Evolutionary conservation across 345 rosid species (phyloP), one percentile per base, ranked within the genome.

Genomic region (Syzygium aqueum): DNA sequence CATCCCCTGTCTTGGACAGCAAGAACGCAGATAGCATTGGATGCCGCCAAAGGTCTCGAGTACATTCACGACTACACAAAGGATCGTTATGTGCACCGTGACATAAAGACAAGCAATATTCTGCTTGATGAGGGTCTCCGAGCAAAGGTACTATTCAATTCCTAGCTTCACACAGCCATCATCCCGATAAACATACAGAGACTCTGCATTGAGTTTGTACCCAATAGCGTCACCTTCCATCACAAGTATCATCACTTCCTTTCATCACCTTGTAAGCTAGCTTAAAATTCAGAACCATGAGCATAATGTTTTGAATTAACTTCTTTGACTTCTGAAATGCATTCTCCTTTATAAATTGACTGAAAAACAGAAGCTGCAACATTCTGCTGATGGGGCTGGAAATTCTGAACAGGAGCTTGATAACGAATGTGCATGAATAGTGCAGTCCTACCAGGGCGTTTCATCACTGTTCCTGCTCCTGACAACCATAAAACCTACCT

Each of bases 31-130:
- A 95, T 95, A 19, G 97, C 97, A 19, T 87, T 94, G 14, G 95
- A 93, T 89, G 93, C 96, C 37, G 93, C 95, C 4, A 95, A 90
- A 82, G 96, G 96, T 83, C 90, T 95, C 11, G 94, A 94, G 85
- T 94, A 95, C 89, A 94, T 95, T 57, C 96, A 95, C 19, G 97
- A 95, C 56, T 95, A 95, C 91, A 93, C 94, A 7, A 95, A 95
- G 88, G 89, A 92, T 27, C 91, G 91, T 2, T 95, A 95, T 54
- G 96, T 95, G 85, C 97, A 95, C 85, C 91, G 94, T 19, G 96
- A 94, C 59, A 92, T 94, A 87, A 93, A 95, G 90, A 94, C 92
- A 2, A 94, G 93, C 88, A 95, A 94, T 90, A 95, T 95, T 89
- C 90, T 94, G 15, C 93, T 95, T 1, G 96, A 95, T 11, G 91